Base-by-base conservation (phyloP, 2,329 filamentous ascomycete genomes). In the Beauveria sp. region DNA sequence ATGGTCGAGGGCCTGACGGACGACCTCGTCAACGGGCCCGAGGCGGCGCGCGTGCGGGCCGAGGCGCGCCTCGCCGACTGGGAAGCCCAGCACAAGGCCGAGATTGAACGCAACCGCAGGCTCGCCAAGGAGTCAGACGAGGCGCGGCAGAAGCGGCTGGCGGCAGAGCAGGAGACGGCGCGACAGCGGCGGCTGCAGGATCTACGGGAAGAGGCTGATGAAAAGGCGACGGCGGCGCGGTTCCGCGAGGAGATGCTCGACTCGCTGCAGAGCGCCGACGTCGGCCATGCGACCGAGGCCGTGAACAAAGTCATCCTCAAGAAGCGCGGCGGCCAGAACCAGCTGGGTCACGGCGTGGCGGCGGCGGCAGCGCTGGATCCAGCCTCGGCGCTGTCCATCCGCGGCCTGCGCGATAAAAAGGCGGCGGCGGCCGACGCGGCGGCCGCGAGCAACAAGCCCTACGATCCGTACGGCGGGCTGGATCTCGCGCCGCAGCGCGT, bases 1-100 rank as follows among this genome's bases (percentile, higher is more conserved):
- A 87, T 90, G 70, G 91, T 96, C 44, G 94, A 99, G 77, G 86
- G 89, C 66, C 83, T 97, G 64, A 92, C 92, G 2, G 92, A 92
- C 76, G 93, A 97, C 70, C 81, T 99, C 10, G 88, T 97, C 58
- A 81, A 86, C 65, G 86, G 87, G 47, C 81, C 79, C 48, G 86
- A 92, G 62, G 80, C 87, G 1, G 84, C 86, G n/a, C 83, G 76
- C 59, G 70, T 69, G 34, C 70, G 70, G 12, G 78, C 79, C 44
- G 83, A 82, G 65, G 66, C 68, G 26, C 70, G 77, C 62, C 75
- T 82, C 16, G 65, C 73, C 50, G 68, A 83, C 63, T 97, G 92
- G 77, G 86, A 91, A 69, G 82, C 86, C 51, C 83, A 86, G 61
- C 91, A 97, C 75, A 81, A 82, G 67, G 81, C 79, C 37, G 83